Evolutionary conservation across 2,329 filamentous ascomycete genomes (phyloP), one percentile per base, ranked within the genome.

Genomic region (Aspergillus caelatus): DNA sequence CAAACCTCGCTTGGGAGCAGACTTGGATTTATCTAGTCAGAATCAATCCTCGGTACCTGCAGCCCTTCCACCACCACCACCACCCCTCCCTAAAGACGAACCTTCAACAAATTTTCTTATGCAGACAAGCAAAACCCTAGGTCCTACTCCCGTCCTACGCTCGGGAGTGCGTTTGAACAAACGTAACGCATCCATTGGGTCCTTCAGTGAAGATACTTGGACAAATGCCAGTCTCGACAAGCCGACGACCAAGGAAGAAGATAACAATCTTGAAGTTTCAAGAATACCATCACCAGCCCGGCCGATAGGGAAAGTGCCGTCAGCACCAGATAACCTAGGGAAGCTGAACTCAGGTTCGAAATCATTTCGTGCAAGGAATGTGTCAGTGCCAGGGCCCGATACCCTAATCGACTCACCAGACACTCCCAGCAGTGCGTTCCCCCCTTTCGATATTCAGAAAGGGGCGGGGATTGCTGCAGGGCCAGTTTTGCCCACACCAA

Each of bases 361-460:
- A 68, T 92, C 91, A 67, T 81, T 93, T 68, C 91, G 90, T 74
- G 86, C 87, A 63, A 88, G 92, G 57, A 93, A 92, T 66, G 82
- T 94, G 71, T 93, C 92, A 14, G 79, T 86, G 58, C 84, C 85
- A 7, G 87, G 84, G 36, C 82, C 83, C 5, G 86, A 88, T 63
- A 83, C 82, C 4, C 86, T 86, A 1, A 90, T 92, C 55, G 82
- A 86, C 56, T 93, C 92, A 1, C 89, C 91, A 5, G 86, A 85
- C 32, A 96, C 93, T 0, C 92, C 93, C 64, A 93, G 87, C 73
- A 88, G 86, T 61, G 86, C 86, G 8, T 91, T 92, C 73, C 84
- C 81, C 21, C 75, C 85, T 68, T 76, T 83, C 62, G 75, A 81
- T 69, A 71, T 72, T 26, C 77, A 78, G 45, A 80, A 79, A 68